Evolutionary conservation across 805 yeast genomes (phyloP).

Genomic region (Pichia scutulata): DNA sequence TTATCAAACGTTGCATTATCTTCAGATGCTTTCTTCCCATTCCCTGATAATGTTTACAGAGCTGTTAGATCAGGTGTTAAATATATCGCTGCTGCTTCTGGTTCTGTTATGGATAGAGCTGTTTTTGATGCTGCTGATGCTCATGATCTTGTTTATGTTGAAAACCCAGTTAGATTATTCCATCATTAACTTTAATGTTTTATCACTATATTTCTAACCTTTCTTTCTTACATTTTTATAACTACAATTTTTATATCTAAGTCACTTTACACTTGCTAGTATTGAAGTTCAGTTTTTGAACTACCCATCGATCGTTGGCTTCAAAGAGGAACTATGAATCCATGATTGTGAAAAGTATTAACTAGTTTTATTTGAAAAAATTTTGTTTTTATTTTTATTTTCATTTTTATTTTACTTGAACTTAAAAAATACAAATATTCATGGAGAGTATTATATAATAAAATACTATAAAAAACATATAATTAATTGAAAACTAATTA

Average conservation of each 20-base stretch:
- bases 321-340: too few relatives aligned
- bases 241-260: background rate
- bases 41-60: slow-evolving; percentile 98
- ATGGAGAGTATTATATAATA: background rate
- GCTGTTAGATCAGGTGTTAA: slow-evolving; percentile 96
- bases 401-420: background rate
- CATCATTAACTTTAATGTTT: slow-evolving; percentile 60
- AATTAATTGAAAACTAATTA: background rate
- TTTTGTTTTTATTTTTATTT: too few relatives aligned
- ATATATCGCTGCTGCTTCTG: slow-evolving; percentile 93
- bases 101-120: slow-evolving; percentile 95
- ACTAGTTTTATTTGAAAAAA: background rate
- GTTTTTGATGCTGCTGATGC: slow-evolving; percentile 95
- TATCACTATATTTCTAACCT: background rate
- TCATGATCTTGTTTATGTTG: slow-evolving; percentile 82
- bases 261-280: background rate
- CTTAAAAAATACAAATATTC: background rate
- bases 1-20: slow-evolving; percentile 83
- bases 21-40: slow-evolving; percentile 99
- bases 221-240: background rate
- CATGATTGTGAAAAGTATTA: too few relatives aligned
- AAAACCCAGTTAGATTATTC: slow-evolving; percentile 95
- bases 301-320: too few relatives aligned
- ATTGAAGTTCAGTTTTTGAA: too few relatives aligned
- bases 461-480: background rate